Evolutionary conservation across 78 protist species (phyloP).

Genomic region (Diacronema lutheri): DNA sequence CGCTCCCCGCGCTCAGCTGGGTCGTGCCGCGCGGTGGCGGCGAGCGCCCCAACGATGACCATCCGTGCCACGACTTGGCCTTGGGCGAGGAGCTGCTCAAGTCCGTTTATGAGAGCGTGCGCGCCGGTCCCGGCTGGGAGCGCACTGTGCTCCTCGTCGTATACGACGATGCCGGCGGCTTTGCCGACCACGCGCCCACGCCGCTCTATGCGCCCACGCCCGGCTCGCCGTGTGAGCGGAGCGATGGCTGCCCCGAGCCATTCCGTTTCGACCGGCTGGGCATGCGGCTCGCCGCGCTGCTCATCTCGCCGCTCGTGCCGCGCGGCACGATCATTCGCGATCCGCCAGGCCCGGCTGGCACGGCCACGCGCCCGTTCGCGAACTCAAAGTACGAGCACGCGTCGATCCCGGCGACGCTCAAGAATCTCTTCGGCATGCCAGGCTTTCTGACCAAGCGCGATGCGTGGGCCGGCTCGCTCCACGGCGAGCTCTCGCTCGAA

Average conservation of each 20-base stretch:
- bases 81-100: conserved; percentile 37
- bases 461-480: conserved; percentile 43
- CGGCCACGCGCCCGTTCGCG: background rate
- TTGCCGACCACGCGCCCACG: conserved; percentile 53
- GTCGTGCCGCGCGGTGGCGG: background rate
- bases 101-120: conserved; percentile 47
- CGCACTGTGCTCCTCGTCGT: conserved; percentile 43
- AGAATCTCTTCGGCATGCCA: background rate
- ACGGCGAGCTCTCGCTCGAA: background rate
- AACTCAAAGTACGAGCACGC: conserved; percentile 5
- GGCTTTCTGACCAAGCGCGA: conserved; percentile 44
- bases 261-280: conserved; percentile 29
- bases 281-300: conserved; percentile 27
- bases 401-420: conserved; percentile 36
- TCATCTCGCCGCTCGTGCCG: conserved; percentile 27
- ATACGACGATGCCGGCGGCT: conserved; percentile 62
- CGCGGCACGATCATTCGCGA: background rate
- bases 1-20: background rate
- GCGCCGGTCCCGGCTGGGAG: conserved; percentile 39
- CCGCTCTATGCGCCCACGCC: background rate
- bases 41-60: conserved; percentile 1
- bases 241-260: background rate
- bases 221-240: conserved; percentile 1
- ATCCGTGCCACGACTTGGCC: conserved; percentile 46
- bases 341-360: background rate